Evolutionary conservation across 2,329 filamentous ascomycete species (phyloP).

Genomic region (Ceratocystis harringtonii): DNA sequence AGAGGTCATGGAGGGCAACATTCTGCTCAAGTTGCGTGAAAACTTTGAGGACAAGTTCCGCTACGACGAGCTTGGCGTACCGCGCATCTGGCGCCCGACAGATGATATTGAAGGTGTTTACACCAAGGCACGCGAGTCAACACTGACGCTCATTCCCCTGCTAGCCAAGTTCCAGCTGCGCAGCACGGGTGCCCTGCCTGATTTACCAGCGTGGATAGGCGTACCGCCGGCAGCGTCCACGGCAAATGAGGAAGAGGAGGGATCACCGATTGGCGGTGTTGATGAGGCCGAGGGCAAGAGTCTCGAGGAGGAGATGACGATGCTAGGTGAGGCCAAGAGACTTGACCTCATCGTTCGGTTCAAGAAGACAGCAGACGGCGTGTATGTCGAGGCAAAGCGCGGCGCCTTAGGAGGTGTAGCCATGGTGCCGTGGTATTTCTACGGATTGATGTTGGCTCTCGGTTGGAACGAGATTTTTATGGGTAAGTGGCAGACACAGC

Average conservation of each 20-base stretch:
- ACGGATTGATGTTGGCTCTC: conserved; percentile 69
- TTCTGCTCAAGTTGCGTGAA: conserved; percentile 85
- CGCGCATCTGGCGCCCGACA: conserved; percentile 87
- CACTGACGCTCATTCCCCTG: conserved; percentile 76
- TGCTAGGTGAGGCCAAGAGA: conserved; percentile 78
- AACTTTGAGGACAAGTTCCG: conserved; percentile 99
- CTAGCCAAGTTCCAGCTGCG: conserved; percentile 70
- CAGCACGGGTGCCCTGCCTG: conserved; percentile 58
- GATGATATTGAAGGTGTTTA: conserved; percentile 97
- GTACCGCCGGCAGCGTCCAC: conserved; percentile 58
- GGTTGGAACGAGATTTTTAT: conserved; percentile 99
- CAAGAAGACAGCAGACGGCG: conserved; percentile 95
- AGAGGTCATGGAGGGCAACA: conserved; percentile 94
- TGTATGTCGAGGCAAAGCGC: conserved; percentile 95
- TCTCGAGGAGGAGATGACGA: conserved; percentile 87
- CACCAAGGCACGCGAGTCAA: conserved; percentile 82
- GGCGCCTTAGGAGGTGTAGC: conserved; percentile 91
- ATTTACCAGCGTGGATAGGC: conserved; percentile 75
- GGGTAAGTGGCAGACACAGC: conserved; percentile 42
- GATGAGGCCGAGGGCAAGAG: conserved; percentile 92
- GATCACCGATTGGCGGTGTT: conserved; percentile 77
- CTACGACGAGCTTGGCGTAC: conserved; percentile 88
- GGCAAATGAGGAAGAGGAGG: conserved; percentile 75
- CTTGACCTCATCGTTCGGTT: conserved; percentile 87
- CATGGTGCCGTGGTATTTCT: conserved; percentile 90